Conservation (phyloP, 768 basidiomycete genomes). For the Boletales sp. region DNA sequence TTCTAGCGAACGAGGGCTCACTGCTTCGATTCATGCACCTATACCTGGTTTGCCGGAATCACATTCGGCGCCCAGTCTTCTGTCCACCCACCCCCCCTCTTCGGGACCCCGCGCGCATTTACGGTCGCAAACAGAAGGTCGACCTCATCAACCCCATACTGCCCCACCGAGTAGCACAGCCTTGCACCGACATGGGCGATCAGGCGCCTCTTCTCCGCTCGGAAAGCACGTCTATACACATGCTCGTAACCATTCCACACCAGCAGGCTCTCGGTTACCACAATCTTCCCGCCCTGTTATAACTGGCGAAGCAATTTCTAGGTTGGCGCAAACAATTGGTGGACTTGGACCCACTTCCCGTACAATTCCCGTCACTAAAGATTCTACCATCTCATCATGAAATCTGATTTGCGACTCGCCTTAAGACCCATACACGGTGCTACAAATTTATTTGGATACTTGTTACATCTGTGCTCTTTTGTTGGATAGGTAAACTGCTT, state of each 20-base stretch:
- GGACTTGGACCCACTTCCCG: slow-evolving; percentile 25
- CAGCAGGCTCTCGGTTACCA: slow-evolving; percentile 39
- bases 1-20: slow-evolving; percentile 35
- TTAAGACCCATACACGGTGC: slow-evolving; percentile 9
- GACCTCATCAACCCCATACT: slow-evolving; percentile 33
- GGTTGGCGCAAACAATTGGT: slow-evolving; percentile 61
- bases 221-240: slow-evolving; percentile 35
- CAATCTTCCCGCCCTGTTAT: slow-evolving; percentile 63
- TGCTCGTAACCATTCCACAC: slow-evolving; percentile 63
- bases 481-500: slow-evolving; percentile 16
- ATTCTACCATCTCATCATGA: slow-evolving; percentile 25
- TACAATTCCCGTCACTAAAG: slow-evolving; percentile 24
- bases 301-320: slow-evolving; percentile 67
- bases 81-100: slow-evolving; percentile 32
- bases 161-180: slow-evolving; percentile 15
- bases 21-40: slow-evolving; percentile 59
- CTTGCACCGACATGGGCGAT: slow-evolving; percentile 36
- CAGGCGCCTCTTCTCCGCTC: slow-evolving; percentile 44
- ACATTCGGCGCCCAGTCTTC: slow-evolving; percentile 32
- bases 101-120: slow-evolving; percentile 37
- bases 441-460: slow-evolving; percentile 9
- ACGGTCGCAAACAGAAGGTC: slow-evolving; percentile 57
- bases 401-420: slow-evolving; percentile 4
- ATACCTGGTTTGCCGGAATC: slow-evolving; percentile 34
- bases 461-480: slow-evolving; percentile 12